These are phyloP conservation scores for Pythium aphanidermatum DNA, from an alignment of 352 stramenopile genomes.

Conservation along the genomic window DNA sequence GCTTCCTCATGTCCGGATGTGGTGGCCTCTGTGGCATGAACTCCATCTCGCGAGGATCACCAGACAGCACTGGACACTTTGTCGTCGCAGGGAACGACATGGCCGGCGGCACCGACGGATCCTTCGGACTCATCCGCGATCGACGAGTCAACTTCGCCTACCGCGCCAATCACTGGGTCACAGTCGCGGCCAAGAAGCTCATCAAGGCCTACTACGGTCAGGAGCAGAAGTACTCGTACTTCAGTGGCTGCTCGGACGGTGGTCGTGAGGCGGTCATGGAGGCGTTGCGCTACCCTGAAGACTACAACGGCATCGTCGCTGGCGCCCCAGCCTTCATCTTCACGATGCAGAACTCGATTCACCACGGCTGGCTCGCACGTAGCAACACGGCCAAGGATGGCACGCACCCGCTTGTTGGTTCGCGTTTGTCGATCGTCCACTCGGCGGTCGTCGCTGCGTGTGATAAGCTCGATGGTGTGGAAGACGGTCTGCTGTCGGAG, in stretches of 20 bases:
- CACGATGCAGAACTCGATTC: constrained; percentile 31
- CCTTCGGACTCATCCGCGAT: constrained; percentile 20
- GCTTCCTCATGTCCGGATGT: constrained; percentile 34
- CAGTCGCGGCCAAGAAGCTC: constrained; percentile 29
- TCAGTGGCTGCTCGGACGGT: constrained; percentile 34
- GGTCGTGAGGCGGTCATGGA: constrained; percentile 34
- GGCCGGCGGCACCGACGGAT: constrained; percentile 24
- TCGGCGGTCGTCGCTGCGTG: constrained; percentile 30
- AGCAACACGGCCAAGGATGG: constrained; percentile 26
- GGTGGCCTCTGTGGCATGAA: constrained; percentile 32
- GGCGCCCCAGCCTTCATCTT: constrained; percentile 33
- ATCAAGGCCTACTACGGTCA: constrained; percentile 31
- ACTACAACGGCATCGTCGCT: constrained; percentile 32
- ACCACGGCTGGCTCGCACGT: constrained; percentile 27
- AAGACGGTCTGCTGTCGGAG: constrained; percentile 32
- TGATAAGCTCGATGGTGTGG: constrained; percentile 29
- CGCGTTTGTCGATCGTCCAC: constrained; percentile 28
- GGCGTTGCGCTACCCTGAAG: constrained; percentile 25
- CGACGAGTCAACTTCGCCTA: constrained; percentile 28
- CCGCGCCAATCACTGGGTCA: constrained; percentile 26
- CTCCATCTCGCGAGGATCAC: constrained; percentile 19
- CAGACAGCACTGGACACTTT: constrained; percentile 25
- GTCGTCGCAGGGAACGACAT: constrained; percentile 28
- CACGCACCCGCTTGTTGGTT: constrained; percentile 21
- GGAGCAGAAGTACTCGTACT: constrained; percentile 28